Evolutionary conservation across 2,329 filamentous ascomycete genomes (phyloP), one percentile per base, ranked within the genome.

Genomic region (Cordyceps tenuipes): DNA sequence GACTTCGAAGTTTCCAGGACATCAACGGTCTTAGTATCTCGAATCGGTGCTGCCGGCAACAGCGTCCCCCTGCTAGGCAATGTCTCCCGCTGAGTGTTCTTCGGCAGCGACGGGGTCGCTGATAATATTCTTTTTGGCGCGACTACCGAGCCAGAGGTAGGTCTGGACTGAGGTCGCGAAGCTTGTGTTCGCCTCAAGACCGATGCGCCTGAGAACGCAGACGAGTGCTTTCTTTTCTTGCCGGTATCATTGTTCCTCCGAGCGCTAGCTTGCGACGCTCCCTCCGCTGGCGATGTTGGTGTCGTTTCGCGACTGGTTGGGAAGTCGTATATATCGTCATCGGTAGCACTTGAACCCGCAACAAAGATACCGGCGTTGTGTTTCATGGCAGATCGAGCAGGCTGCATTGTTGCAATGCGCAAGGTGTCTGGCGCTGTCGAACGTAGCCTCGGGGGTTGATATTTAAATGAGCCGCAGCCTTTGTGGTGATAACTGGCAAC

Each of bases 311-410:
- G 49, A 41, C 55, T 59, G 9, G 51, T 46, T 7, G 54, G 56
- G 50, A 62, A 36, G 19, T 62, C 44, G 57, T 60, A 60, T 54
- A 60, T 55, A 50, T 60, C 57, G 31, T 60, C 50, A 46, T 60
- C 57, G n/a, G 52, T 52, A 17, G 29, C 36, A 8, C 19, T 49
- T 15, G 31, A 47, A 26, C 19, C 41, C 41, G 5, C 43, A 4
- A 12, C 31, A 3, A 21, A 31, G 23, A 31, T 9, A 15, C 39
- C 26, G 41, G n/a, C 23, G 23, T 26, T 15, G 13, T 34, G 46
- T 21, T 47, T 49, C 31, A 17, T 12, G 17, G 39, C n/a, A 2
- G 46, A 29, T 26, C 26, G 34, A 39, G 49, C 26, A 19, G 48
- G 49, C 41, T 47, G 26, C 57, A 59, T 59, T 39, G 47, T 52